These are phyloP conservation scores for Nothophytophthora sp. DNA, from an alignment of 352 stramenopile genomes.

Conservation along the genomic window DNA sequence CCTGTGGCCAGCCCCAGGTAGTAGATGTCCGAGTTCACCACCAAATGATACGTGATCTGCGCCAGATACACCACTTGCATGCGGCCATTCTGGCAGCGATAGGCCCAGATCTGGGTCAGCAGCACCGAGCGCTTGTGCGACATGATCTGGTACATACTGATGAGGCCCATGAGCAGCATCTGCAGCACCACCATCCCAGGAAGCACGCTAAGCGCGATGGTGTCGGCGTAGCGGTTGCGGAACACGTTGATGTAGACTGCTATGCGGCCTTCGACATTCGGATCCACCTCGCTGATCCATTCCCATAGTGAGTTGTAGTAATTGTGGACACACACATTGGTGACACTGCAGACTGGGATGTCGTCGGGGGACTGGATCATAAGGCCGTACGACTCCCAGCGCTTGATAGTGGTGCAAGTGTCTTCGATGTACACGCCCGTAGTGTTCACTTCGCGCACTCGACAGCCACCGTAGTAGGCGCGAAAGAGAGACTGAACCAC, in stretches of 20 bases:
- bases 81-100: conserved; percentile 13
- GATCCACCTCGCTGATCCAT: no score
- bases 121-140: conserved; percentile 4
- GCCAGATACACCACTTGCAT: conserved; percentile 14
- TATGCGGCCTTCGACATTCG: no score
- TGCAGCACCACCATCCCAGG: conserved; percentile 3
- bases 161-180: conserved; percentile 3
- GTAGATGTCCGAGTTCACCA: neutral
- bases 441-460: no score
- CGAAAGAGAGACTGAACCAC: no score
- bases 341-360: no score
- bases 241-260: neutral
- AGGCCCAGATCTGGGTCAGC: conserved; percentile 8
- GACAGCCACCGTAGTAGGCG: no score
- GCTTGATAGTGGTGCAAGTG: no score
- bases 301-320: no score
- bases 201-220: conserved; percentile 1
- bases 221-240: neutral
- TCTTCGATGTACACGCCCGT: neutral
- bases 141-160: conserved; percentile 8
- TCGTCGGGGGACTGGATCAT: no score
- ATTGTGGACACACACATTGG: no score
- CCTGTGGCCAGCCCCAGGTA: conserved; percentile 6
- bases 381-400: no score
- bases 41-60: conserved; percentile 16